Evolutionary conservation across 148 eudicot species (phyloP).

Genomic region (Nepenthes gracilis): DNA sequence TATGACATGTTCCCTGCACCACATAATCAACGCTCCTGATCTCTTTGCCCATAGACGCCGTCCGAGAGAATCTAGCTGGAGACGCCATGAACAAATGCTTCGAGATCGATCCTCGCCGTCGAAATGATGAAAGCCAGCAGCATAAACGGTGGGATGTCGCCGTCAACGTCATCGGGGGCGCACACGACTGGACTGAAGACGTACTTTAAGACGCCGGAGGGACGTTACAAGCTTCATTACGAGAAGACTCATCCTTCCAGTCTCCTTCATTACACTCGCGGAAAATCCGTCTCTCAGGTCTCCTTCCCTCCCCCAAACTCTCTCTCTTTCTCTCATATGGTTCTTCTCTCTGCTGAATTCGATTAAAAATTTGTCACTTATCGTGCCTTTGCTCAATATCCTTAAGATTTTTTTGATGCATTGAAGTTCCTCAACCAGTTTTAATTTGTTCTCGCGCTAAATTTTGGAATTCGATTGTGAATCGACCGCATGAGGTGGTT

Average conservation of each 20-base stretch:
- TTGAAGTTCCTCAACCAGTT: too few species aligned
- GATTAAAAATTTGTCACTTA: too few species aligned
- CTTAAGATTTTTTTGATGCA: too few species aligned
- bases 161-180: slow-evolving; percentile 6
- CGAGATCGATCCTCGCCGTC: neutral
- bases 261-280: slow-evolving; percentile 25
- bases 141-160: slow-evolving; percentile 7
- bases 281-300: slow-evolving; percentile 35
- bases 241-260: slow-evolving; percentile 33
- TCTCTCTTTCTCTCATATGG: neutral
- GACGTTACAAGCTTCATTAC: slow-evolving; percentile 25
- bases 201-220: slow-evolving; percentile 37
- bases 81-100: too few species aligned
- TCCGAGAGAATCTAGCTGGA: too few species aligned
- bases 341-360: neutral
- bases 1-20: too few species aligned
- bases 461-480: too few species aligned
- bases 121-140: neutral
- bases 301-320: neutral
- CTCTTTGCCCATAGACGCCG: too few species aligned
- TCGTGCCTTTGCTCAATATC: too few species aligned
- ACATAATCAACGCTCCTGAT: too few species aligned
- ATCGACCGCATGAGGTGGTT: too few species aligned
- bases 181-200: slow-evolving; percentile 19
- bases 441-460: too few species aligned